Base-by-base conservation (phyloP, 2,329 filamentous ascomycete genomes). In the Cladophialophora immunda region DNA sequence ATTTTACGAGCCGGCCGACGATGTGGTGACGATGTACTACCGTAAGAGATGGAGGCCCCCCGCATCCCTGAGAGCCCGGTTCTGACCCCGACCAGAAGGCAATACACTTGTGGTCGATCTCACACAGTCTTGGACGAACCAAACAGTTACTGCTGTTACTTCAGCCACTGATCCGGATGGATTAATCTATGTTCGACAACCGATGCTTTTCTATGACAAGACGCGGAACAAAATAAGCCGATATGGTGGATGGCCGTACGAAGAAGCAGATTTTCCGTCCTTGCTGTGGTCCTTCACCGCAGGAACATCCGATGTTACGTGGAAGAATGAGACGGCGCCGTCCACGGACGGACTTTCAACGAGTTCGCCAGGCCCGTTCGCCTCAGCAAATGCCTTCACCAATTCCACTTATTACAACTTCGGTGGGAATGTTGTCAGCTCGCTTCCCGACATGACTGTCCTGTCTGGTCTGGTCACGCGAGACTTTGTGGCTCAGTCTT, bases 181-280 rank as follows among this genome's bases (percentile, higher is more conserved):
- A 34, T 61, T 68, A 53, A 41, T 34, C 11, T 32, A 22, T 7
- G 62, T 68, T 13, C 57, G 67, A 50, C 64, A 64, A 29, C 67
- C 67, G 27, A 29, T 64, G 15, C 32, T 69, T 6, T 69, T 56
- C 38, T 67, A 69, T 25, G 67, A 69, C 45, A 47, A 64, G 45
- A 29, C 50, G 9, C 29, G 50, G 17, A 64, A 69, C 45, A 60
- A 56, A 47, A 54, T 69, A 32, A 66, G 58, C 25, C 58, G 60
- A 34, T 69, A 67, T 47, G 67, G 67, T 6, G 67, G 67, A 27
- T 69, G 67, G 67, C 67, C 67, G 36, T 67, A 67, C 32, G 38
- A 57, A 27, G 22, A 22, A 13, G 17, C 32, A 2, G 58, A 52
- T 13, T 62, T 68, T 15, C 58, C 62, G 2, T 65, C 62, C 4